Base-by-base conservation (phyloP, 306 rosid species). In the Prinsepia uniflora region DNA sequence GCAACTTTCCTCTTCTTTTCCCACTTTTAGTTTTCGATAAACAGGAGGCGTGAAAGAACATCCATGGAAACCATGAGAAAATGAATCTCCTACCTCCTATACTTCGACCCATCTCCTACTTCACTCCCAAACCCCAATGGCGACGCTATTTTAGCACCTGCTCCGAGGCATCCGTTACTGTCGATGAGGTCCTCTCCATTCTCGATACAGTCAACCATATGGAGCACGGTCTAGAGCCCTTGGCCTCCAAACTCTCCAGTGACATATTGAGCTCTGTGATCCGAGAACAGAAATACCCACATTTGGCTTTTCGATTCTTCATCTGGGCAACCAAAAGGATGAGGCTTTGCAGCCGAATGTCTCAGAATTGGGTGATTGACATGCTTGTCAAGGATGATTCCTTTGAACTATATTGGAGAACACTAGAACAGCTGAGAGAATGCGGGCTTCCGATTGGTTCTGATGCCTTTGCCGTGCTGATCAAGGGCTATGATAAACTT, bases 281-380 rank as follows among this genome's bases (percentile, higher is more conserved):
- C 64, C 70, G 52, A 47, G 74, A 82, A 49, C 85, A 75, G 49
- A 46, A 73, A 5, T 19, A 67, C 63, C 75, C 62, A 2, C 69
- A 22, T 18, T 15, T 48, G 19, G 83, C 73, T 46, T 79, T 82
- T 34, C 91, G 86, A 44, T 76, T 92, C 74, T 92, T 86, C 82
- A 80, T 92, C 12, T 92, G 87, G 93, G 87, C 96, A 4, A 49
- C 81, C 77, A 82, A 70, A 66, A 77, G 71, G 47, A 75, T 59
- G 40, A n/a, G 13, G 2, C 71, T 86, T 3, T 39, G 55, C 39
- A 14, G 70, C 72, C 3, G 9, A n/a, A 53, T 68, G 19, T 76
- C 68, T 1, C 72, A 52, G 60, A 9, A 59, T 47, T 60, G 76
- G 70, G 80, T 87, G 15, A 14, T 78, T 18, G 63, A 63, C 19